phyloP scores from a whole-genome alignment of 2,329 filamentous ascomycete genomes.

The Phaeosphaeria sp. region DNA sequence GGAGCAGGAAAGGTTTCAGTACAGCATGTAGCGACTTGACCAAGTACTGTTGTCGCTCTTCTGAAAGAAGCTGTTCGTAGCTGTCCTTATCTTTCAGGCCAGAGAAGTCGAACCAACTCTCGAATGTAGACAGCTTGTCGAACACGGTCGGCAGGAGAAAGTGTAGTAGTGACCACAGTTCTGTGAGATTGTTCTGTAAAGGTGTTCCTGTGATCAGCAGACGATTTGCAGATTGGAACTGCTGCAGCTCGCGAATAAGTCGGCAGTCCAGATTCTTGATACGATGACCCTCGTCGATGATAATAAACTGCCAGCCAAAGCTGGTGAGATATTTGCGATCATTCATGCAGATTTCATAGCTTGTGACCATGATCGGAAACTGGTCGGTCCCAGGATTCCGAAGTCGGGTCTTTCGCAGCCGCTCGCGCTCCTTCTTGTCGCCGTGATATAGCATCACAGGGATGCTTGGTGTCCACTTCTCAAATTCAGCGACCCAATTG shows the following conservation, averaged over 20 bases:
- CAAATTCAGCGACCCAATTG: constrained; percentile 96
- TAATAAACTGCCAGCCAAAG: constrained; percentile 96
- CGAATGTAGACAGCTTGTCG: constrained; percentile 89
- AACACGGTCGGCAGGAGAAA: constrained; percentile 94
- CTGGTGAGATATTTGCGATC: constrained; percentile 81
- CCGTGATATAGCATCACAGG: constrained; percentile 93
- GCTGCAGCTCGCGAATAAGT: constrained; percentile 84
- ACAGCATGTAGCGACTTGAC: constrained; percentile 92
- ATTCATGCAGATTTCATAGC: constrained; percentile 93
- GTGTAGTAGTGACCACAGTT: constrained; percentile 93
- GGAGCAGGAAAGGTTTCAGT: constrained; percentile 85
- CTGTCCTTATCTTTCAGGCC: constrained; percentile 84
- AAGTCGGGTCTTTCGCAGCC: constrained; percentile 75
- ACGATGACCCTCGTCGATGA: constrained; percentile 96
- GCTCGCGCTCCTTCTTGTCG: constrained; percentile 75
- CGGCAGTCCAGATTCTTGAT: constrained; percentile 97
- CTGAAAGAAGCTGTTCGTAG: constrained; percentile 78
- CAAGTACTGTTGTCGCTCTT: constrained; percentile 77
- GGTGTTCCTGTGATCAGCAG: constrained; percentile 94
- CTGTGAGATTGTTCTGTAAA: constrained; percentile 91
- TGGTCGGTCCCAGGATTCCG: constrained; percentile 71
- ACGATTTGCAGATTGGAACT: constrained; percentile 88
- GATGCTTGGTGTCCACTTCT: constrained; percentile 86
- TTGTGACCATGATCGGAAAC: constrained; percentile 93
- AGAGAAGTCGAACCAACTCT: constrained; percentile 96